Evolutionary conservation across 2,329 filamentous ascomycete species (phyloP), one percentile per base, ranked within the genome.

Genomic region (Hypomyces perniciosus): DNA sequence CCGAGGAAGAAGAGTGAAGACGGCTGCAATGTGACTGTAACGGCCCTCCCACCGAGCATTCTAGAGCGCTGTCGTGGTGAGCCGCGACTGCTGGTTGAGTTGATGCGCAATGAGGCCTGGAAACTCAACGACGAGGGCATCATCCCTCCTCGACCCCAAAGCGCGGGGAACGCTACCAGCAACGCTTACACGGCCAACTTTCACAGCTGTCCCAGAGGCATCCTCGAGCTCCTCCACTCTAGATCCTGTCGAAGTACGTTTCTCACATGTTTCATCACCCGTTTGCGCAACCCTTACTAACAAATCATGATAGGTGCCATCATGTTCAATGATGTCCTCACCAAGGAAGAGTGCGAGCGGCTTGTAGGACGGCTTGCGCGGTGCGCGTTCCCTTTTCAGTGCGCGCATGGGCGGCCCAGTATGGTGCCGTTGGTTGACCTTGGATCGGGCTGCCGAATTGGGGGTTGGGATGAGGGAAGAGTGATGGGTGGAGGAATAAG

Each of bases 251-350:
- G 87, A 48, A 88, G 86, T 77, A 63, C 55, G 71, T 60, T 2
- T 4, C 0, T 27, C n/a, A 5, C 3, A 9, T 4, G 2, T 26
- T 8, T 9, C 29, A 12, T 6, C 6, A 4, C 13, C 7, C n/a
- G 7, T 6, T 5, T 7, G 0, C 28, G 27, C 5, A 27, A 8
- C n/a, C 27, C 27, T 28, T 27, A 5, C 40, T 48, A n/a, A 44
- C 26, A 12, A 10, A 12, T 27, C 7, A 28, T 33, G 41, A 34
- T 26, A 77, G 75, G 72, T 34, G 87, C 89, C 2, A 83, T 93
- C 63, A 92, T 91, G 87, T 95, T 95, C 68, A 92, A 92, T 58
- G 89, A 95, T 60, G 62, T 70, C 5, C 68, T 93, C 6, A 74
- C 73, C 0, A 55, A 63, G 1, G 66, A 73, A 0, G 76, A 89